Conservation (phyloP, 2,329 filamentous ascomycete genomes). For the Whalleya microplaca region DNA sequence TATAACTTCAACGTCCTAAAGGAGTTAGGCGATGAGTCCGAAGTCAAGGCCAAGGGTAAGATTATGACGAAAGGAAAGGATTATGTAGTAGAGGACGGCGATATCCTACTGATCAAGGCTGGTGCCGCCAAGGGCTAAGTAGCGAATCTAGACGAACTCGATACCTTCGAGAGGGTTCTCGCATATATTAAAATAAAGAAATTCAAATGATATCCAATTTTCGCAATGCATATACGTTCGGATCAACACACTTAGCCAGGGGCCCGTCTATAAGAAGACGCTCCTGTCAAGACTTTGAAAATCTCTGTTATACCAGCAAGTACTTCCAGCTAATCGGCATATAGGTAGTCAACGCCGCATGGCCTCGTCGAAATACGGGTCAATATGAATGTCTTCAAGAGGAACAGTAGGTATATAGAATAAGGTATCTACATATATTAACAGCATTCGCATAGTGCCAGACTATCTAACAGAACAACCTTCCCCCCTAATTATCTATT, state of each 20-base stretch:
- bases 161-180: conserved; percentile 4
- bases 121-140: conserved; percentile 74
- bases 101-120: conserved; percentile 85
- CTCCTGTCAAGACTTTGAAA: too few species aligned
- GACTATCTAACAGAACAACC: too few species aligned
- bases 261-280: too few species aligned
- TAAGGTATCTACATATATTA: too few species aligned
- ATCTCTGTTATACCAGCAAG: too few species aligned
- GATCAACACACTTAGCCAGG: background rate
- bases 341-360: too few species aligned
- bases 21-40: conserved; percentile 85
- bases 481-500: too few species aligned
- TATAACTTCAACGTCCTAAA: conserved; percentile 85
- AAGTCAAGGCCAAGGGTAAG: conserved; percentile 93
- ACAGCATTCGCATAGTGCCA: too few species aligned
- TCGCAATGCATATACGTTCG: background rate
- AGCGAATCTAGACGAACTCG: conserved; percentile 14
- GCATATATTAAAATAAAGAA: background rate
- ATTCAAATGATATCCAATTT: background rate
- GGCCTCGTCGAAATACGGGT: too few species aligned
- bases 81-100: conserved; percentile 85
- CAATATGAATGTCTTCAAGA: too few species aligned
- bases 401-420: too few species aligned
- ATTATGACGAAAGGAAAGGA: conserved; percentile 99
- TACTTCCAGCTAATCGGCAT: too few species aligned